Percentiles rank a stretch among this genome's conserved stretches.
These are phyloP conservation scores for Leishmania major DNA, from an alignment of 208 protist genomes.

Conservation along the genomic window DNA sequence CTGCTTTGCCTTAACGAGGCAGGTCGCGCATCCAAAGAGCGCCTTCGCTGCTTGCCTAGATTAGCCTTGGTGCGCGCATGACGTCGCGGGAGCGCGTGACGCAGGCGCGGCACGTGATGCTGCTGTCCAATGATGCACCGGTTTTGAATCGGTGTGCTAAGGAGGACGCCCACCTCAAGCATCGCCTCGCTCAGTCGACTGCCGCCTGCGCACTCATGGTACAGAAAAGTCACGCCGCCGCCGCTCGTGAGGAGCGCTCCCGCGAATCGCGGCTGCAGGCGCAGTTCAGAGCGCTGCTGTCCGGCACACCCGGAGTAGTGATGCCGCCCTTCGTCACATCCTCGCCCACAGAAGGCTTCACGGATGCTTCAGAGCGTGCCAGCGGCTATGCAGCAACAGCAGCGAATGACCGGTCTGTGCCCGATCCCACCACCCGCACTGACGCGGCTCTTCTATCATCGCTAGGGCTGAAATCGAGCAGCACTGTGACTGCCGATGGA, in stretches of 20 bases:
- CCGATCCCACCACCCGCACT: not conserved
- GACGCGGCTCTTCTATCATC: not conserved
- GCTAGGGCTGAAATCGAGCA: not conserved
- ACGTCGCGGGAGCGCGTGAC: conserved; percentile 22
- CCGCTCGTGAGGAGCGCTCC: conserved; percentile 30
- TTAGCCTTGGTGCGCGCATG: not conserved
- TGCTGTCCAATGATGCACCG: conserved; percentile 41
- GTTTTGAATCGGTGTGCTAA: conserved; percentile 42
- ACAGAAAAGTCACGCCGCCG: conserved; percentile 19
- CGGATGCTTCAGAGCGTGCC: not conserved
- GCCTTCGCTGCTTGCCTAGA: not conserved
- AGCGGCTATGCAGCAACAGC: not conserved
- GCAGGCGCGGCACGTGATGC: conserved; percentile 32
- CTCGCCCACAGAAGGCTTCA: not conserved
- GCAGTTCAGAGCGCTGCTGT: conserved; percentile 36
- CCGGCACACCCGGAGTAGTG: conserved; percentile 9
- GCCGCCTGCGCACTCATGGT: conserved; percentile 12
- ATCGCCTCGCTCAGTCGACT: conserved; percentile 30
- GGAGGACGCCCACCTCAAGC: conserved; percentile 32
- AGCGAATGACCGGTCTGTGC: too few species aligned
- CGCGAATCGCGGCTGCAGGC: conserved; percentile 35
- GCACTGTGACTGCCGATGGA: not conserved
- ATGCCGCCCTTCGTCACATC: conserved; percentile 6
- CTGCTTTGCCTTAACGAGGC: not conserved
- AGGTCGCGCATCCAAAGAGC: not conserved